Evolutionary conservation across 2,329 filamentous ascomycete species (phyloP).

Genomic region (Fusarium continuum): DNA sequence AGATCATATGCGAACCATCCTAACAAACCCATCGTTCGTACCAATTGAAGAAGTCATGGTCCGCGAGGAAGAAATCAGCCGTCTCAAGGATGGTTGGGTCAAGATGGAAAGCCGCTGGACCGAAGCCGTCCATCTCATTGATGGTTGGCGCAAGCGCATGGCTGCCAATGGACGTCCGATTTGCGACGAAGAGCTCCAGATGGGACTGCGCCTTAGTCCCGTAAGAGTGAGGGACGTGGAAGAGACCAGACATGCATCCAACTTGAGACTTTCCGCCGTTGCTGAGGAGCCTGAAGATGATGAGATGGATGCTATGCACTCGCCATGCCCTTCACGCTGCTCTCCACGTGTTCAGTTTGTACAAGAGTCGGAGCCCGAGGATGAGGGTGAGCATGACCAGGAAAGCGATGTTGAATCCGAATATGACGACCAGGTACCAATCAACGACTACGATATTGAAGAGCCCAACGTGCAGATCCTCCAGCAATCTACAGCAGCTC

Average conservation of each 20-base stretch:
- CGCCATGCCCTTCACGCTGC: constrained; percentile 43
- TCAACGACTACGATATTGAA: constrained; percentile 55
- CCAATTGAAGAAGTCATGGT: constrained; percentile 92
- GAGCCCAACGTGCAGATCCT: constrained; percentile 58
- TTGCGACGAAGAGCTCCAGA: constrained; percentile 72
- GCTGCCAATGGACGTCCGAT: constrained; percentile 74
- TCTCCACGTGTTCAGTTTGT: constrained; percentile 26
- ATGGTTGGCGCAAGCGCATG: constrained; percentile 89
- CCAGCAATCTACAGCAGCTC: constrained; percentile 53
- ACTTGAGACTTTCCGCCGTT: constrained; percentile 55
- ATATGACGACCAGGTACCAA: constrained; percentile 56
- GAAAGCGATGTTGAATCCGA: constrained; percentile 53
- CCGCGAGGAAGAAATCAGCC: constrained; percentile 89
- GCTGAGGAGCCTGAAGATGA: constrained; percentile 57
- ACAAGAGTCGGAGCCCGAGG: constrained; percentile 37
- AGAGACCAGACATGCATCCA: constrained; percentile 54
- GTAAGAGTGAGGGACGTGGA: constrained; percentile 63
- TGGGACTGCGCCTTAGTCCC: constrained; percentile 72
- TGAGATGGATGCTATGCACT: constrained; percentile 33
- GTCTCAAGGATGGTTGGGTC: constrained; percentile 86
- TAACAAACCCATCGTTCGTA: constrained; percentile 97
- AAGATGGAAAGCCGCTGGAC: constrained; percentile 93
- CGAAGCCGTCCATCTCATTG: constrained; percentile 89
- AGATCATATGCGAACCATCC: constrained; percentile 80
- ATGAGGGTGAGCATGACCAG: constrained; percentile 38